Evolutionary conservation across 1,284 basidiomycete genomes (phyloP).

Genomic region (Phylloboletellus chloephorus): DNA sequence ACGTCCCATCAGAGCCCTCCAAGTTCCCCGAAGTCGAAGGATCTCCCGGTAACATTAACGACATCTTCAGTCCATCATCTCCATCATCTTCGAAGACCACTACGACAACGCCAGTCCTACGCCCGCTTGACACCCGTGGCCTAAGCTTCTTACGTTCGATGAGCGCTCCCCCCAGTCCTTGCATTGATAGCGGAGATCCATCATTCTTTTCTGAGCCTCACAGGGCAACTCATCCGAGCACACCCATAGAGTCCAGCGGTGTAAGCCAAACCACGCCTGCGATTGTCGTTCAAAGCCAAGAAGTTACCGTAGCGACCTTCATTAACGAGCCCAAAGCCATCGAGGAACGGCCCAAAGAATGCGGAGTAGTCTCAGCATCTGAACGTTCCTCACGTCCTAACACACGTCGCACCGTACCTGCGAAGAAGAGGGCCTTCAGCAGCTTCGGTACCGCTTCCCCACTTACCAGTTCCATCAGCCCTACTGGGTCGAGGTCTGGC

Average conservation of each 20-base stretch:
- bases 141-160: conserved; percentile 51
- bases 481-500: conserved; percentile 25
- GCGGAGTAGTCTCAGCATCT: neutral
- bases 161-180: conserved; percentile 53
- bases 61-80: conserved; percentile 10
- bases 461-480: conserved; percentile 12
- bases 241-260: neutral
- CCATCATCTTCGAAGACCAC: conserved; percentile 19
- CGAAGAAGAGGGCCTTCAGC: conserved; percentile 20
- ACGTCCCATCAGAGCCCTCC: conserved; percentile 41
- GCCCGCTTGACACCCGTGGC: conserved; percentile 41
- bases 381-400: neutral
- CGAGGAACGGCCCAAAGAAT: neutral
- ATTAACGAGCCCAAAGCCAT: conserved; percentile 6
- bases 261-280: neutral
- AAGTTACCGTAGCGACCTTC: neutral
- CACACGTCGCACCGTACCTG: neutral
- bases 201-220: conserved; percentile 12
- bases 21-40: conserved; percentile 18
- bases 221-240: conserved; percentile 4
- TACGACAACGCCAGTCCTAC: conserved; percentile 31
- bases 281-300: neutral
- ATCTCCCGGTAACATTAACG: conserved; percentile 23
- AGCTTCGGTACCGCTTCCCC: conserved; percentile 7
- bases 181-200: conserved; percentile 23